These are phyloP conservation scores for Glarea lozoyensis DNA, from an alignment of 495 filamentous ascomycete genomes.

Conservation along the genomic window DNA sequence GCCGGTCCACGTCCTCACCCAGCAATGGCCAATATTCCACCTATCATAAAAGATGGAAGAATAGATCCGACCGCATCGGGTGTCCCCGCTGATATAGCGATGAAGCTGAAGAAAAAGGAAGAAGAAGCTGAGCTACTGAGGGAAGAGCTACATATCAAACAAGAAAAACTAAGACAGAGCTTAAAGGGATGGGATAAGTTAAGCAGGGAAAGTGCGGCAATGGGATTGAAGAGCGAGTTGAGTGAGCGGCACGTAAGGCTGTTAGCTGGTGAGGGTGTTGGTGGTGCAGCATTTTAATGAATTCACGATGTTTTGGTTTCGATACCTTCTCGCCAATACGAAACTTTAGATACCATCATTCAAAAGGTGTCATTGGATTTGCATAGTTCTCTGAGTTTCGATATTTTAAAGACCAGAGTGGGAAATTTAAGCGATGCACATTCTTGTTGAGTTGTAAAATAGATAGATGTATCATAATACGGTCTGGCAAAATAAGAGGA, in stretches of 20 bases:
- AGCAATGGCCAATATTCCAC: constrained; percentile 20
- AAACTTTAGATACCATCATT: too few relatives aligned
- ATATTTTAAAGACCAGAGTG: too few relatives aligned
- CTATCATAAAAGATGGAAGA: constrained; percentile 19
- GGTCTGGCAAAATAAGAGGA: too few relatives aligned
- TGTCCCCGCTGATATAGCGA: constrained; percentile 10
- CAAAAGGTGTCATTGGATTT: too few relatives aligned
- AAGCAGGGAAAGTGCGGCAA: constrained; percentile 9
- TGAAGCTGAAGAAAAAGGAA: constrained; percentile 16
- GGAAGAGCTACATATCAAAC: constrained; percentile 14
- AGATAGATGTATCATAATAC: too few relatives aligned
- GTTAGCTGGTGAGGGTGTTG: constrained; percentile 22
- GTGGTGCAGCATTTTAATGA: constrained; percentile 22
- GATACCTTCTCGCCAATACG: too few relatives aligned
- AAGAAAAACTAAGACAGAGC: constrained; percentile 16
- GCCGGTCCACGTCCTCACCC: constrained; percentile 18
- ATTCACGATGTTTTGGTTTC: too few relatives aligned
- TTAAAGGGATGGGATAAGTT: constrained; percentile 20
- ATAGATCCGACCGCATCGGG: constrained; percentile 19
- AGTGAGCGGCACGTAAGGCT: constrained; percentile 19
- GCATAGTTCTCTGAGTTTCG: too few relatives aligned
- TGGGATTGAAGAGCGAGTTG: constrained; percentile 19
- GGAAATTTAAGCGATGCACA: too few relatives aligned
- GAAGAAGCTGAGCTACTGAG: constrained; percentile 19
- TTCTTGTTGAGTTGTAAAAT: too few relatives aligned